Evolutionary conservation across 345 rosid species (phyloP), one percentile per base, ranked within the genome.

Genomic region (Citrus mangshanensis): DNA sequence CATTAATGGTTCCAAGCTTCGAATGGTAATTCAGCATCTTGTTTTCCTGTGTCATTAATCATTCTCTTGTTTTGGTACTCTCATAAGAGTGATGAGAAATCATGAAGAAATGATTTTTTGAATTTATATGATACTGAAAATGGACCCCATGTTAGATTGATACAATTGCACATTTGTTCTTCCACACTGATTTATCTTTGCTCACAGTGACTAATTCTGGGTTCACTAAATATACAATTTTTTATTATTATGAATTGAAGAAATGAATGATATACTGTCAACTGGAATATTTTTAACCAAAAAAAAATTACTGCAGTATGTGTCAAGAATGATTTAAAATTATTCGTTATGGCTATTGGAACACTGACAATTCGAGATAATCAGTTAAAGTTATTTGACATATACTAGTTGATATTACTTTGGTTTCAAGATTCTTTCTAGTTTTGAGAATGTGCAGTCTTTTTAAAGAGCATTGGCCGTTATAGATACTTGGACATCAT

Each of bases 1-100:
- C 77, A 78, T 83, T 78, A 89, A 87, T 63, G 97, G 95, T 54
- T 85, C 92, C 68, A 82, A 83, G 85, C 83, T 95, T 42, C 89
- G 85, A 84, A 86, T 88, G 91, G 98, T 95, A 80, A 58, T 72
- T 74, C 7, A 7, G 58, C 19, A 42, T 64, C 60, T 79, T 71
- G 14, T 76, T 62, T 30, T 66, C 54, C 34, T 2, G 38, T 34
- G 5, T 25, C 10, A 21, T 73, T 40, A 56, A 3, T 34, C 13
- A 58, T 24, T 74, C 55, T 62, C 35, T 42, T 35, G 22, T 35
- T n/a, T 34, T 22, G n/a, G 22, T 32, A 35, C 27, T 64, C 30
- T 61, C 18, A 19, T 3, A 25, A 4, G 35, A 37, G 34, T n/a
- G 21, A 16, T 37, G 56, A 5, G 63, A 30, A 63, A 25, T 54